Percentiles rank a stretch among this genome's conserved stretches.
Conservation (phyloP, 345 rosid genomes). For the Corchorus capsularis region DNA sequence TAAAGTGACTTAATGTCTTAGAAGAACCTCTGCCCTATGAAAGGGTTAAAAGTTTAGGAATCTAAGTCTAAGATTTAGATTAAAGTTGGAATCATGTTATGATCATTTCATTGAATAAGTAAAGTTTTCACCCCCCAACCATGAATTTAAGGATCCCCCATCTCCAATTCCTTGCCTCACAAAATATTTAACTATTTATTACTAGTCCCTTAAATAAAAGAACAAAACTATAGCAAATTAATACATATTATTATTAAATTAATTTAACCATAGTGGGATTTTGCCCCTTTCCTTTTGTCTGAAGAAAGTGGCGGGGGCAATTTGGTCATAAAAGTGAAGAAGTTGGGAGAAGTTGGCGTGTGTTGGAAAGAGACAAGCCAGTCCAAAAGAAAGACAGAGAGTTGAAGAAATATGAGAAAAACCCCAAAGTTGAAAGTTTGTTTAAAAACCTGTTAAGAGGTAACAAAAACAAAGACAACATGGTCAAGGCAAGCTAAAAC, state of each 20-base stretch:
- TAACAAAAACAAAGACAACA: slow-evolving; percentile 35
- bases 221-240: not conserved
- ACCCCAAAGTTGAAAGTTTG: slow-evolving; percentile 4
- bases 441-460: slow-evolving; percentile 33
- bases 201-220: slow-evolving; percentile 1
- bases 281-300: slow-evolving; percentile 54
- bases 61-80: not conserved
- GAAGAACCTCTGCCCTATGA: not conserved
- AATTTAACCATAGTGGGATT: slow-evolving; percentile 28
- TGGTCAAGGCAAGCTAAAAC: slow-evolving; percentile 47
- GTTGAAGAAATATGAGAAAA: slow-evolving; percentile 11
- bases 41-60: slow-evolving; percentile 19
- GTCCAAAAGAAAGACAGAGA: slow-evolving; percentile 7
- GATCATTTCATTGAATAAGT: not conserved
- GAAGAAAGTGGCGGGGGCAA: slow-evolving; percentile 57
- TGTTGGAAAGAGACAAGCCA: slow-evolving; percentile 34
- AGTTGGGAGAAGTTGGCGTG: slow-evolving; percentile 12
- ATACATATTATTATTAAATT: not conserved
- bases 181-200: slow-evolving; percentile 19
- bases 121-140: slow-evolving; percentile 26
- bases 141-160: slow-evolving; percentile 34
- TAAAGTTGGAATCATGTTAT: slow-evolving; percentile 27
- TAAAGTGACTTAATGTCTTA: slow-evolving; percentile 6
- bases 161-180: slow-evolving; percentile 27
- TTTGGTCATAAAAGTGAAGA: slow-evolving; percentile 14